Percentiles rank a stretch among this genome's conserved stretches.
phyloP scores from a whole-genome alignment of 2,329 filamentous ascomycete species.

The Penicillium vulpinum region DNA sequence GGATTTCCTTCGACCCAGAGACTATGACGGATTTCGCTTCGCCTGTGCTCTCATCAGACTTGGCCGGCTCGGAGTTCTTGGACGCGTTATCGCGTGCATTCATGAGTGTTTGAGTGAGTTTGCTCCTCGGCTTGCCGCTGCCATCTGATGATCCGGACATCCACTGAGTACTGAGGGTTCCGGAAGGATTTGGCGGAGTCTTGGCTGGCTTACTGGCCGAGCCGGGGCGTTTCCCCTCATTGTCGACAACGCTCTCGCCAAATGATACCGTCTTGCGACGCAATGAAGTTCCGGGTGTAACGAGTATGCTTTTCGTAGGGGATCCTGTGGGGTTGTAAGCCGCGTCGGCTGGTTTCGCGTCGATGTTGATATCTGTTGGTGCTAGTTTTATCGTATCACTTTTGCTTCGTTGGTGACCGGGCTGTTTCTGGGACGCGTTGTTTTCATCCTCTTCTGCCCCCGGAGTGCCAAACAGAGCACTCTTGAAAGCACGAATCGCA shows the following conservation, averaged over 20 bases:
- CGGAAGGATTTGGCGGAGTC: slow-evolving; percentile 48
- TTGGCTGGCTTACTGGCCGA: slow-evolving; percentile 48
- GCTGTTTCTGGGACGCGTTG: slow-evolving; percentile 13
- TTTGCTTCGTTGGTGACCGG: slow-evolving; percentile 23
- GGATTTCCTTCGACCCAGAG: slow-evolving; percentile 26
- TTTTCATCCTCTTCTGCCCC: slow-evolving; percentile 49
- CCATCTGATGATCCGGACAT: slow-evolving; percentile 35
- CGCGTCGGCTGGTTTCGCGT: slow-evolving; percentile 24
- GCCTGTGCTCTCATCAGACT: slow-evolving; percentile 13
- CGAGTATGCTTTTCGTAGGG: slow-evolving; percentile 63
- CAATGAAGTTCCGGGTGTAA: slow-evolving; percentile 60
- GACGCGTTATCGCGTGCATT: slow-evolving; percentile 41
- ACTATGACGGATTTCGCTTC: slow-evolving; percentile 10
- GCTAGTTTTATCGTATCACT: slow-evolving; percentile 23
- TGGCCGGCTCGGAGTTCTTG: slow-evolving; percentile 23
- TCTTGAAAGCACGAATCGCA: slow-evolving; percentile 66
- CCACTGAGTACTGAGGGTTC: slow-evolving; percentile 50
- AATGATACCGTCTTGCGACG: slow-evolving; percentile 63
- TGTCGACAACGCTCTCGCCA: slow-evolving; percentile 57
- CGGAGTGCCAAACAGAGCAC: slow-evolving; percentile 65
- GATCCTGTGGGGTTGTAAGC: slow-evolving; percentile 43
- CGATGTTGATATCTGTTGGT: slow-evolving; percentile 21
- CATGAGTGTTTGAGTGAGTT: slow-evolving; percentile 42
- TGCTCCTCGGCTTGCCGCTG: slow-evolving; percentile 40
- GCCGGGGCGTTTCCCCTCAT: slow-evolving; percentile 53